These are phyloP conservation scores for Colletotrichum musae DNA, from an alignment of 2,329 filamentous ascomycete genomes.

Conservation along the genomic window DNA sequence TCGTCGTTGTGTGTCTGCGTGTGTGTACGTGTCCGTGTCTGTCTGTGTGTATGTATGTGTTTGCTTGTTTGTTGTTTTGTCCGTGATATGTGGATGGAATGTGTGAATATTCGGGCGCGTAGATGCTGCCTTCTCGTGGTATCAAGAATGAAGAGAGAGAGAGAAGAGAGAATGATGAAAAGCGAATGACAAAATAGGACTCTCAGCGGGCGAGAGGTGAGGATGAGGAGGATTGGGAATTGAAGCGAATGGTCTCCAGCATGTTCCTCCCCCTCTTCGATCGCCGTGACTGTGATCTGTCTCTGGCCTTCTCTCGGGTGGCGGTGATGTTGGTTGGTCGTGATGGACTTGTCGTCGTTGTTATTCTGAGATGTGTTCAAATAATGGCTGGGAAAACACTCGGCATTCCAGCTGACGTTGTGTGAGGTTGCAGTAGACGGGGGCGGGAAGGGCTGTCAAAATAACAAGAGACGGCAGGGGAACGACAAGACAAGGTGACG, in stretches of 20 bases:
- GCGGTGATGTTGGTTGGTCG: conserved; percentile 3
- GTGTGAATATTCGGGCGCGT: not conserved
- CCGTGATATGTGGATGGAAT: not conserved
- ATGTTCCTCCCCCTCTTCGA: conserved; percentile 7
- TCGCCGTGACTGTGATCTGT: not conserved
- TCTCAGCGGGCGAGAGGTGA: not conserved
- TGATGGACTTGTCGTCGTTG: not conserved
- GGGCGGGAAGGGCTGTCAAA: not conserved
- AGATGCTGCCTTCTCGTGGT: not conserved
- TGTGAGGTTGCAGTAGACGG: not conserved
- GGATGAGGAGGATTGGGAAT: conserved; percentile 5
- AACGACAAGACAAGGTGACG: not conserved
- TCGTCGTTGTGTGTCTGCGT: conserved; percentile 17
- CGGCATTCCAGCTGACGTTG: conserved; percentile 34
- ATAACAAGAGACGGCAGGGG: conserved; percentile 1
- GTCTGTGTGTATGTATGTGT: not conserved
- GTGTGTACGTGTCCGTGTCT: not conserved
- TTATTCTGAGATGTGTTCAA: not conserved
- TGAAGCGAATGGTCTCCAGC: conserved; percentile 7
- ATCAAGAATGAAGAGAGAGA: conserved; percentile 1
- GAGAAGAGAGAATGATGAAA: not conserved
- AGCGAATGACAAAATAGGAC: not conserved
- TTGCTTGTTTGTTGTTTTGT: not conserved
- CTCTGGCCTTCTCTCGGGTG: not conserved
- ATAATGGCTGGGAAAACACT: not conserved